Base-by-base conservation (phyloP, 768 basidiomycete genomes). In the Suillus clintonianus region DNA sequence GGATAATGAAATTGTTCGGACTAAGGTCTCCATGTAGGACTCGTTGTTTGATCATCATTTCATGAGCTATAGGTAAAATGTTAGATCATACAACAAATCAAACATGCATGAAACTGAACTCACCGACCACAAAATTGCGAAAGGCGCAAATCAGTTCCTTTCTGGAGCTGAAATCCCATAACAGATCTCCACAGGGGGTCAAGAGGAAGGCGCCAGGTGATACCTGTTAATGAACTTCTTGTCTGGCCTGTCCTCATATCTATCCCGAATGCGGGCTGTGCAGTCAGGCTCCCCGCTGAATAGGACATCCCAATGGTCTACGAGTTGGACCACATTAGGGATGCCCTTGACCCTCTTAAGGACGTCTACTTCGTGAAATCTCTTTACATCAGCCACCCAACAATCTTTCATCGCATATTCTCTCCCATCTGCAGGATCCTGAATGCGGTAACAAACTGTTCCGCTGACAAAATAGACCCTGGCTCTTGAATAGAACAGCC, bases 121-220 rank as follows among this genome's bases (percentile, higher is more conserved):
- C 34, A 63, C 62, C 36, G 8, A 57, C 8, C 15, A 61, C 15
- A 27, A 24, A 61, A 19, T 66, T 59, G 3, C 60, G 2, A 22
- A 66, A 66, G 22, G 62, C 32, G 5, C 63, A 32, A 5, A 66
- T 19, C 11, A 66, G 60, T 37, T 66, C n/a, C n/a, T n/a, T n/a
- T n/a, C n/a, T n/a, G n/a, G n/a, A n/a, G n/a, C n/a, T n/a, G n/a
- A n/a, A n/a, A n/a, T 19, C 17, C 42, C 17, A 43, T 43, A 43
- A 19, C 7, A 19, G 42, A 8, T 19, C 42, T 43, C 42, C 42
- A 3, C 42, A 43, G 42, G 42, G 42, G 17, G 5, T 43, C 42
- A 43, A 19, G 17, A 43, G n/a, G 5, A 43, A 43, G 42, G 36
- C 11, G 19, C 51, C 15, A n/a, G 11, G 51, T 53, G 51, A 53